A percentile compares a stretch with the other conserved stretches of the same genome.
Evolutionary conservation across 306 rosid species (phyloP).

Genomic region (Trifolium pratense): DNA sequence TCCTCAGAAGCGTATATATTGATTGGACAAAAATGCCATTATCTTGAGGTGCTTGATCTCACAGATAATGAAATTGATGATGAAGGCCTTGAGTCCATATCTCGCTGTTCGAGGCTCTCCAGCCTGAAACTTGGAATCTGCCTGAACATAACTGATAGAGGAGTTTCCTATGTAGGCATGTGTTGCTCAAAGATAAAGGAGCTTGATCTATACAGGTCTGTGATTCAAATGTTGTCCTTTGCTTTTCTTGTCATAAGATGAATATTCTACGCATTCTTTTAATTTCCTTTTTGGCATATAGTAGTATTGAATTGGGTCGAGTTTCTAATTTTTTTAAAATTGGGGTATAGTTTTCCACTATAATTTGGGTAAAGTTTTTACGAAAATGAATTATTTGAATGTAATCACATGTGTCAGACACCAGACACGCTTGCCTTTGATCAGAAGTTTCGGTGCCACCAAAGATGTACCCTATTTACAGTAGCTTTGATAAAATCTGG

Average conservation of each 20-base stretch:
- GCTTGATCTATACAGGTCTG: slow-evolving; percentile 92
- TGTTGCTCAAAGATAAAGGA: slow-evolving; percentile 72
- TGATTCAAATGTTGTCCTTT: slow-evolving; percentile 28
- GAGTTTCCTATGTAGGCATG: slow-evolving; percentile 71
- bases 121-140: slow-evolving; percentile 87
- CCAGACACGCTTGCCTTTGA: background rate
- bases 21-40: slow-evolving; percentile 70
- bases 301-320: slow-evolving; percentile 2
- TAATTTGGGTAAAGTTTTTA: too few relatives aligned
- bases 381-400: too few relatives aligned
- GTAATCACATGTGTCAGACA: background rate
- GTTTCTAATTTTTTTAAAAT: background rate
- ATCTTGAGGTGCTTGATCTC: slow-evolving; percentile 83
- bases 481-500: too few relatives aligned
- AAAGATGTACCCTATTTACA: too few relatives aligned
- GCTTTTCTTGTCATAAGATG: slow-evolving; percentile 24
- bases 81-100: slow-evolving; percentile 78
- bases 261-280: slow-evolving; percentile 11
- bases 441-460: background rate
- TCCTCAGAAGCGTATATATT: slow-evolving; percentile 70
- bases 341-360: background rate
- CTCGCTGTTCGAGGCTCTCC: slow-evolving; percentile 70
- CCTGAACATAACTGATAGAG: slow-evolving; percentile 80
- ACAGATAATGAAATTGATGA: slow-evolving; percentile 91
- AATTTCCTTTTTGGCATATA: slow-evolving; percentile 14